Percentiles rank a stretch among this genome's conserved stretches.
Evolutionary conservation across 306 rosid species (phyloP).

Genomic region (Oxytropis ochrocephala): DNA sequence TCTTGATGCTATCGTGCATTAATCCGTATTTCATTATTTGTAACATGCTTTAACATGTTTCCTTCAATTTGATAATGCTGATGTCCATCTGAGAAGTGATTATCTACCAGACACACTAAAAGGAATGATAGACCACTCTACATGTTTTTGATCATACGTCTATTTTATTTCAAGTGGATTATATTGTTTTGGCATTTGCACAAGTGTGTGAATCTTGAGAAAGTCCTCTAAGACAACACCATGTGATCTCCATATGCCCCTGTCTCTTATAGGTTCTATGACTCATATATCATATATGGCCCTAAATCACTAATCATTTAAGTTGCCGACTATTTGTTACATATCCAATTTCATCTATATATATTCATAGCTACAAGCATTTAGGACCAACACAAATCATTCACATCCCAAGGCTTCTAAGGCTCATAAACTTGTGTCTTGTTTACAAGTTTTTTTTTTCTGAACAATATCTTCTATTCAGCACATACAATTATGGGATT

Average conservation of each 20-base stretch:
- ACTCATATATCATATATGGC: background rate
- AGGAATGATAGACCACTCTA: background rate
- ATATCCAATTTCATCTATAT: constrained; percentile 21
- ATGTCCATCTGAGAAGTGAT: background rate
- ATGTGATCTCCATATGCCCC: constrained; percentile 19
- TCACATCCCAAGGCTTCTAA: background rate
- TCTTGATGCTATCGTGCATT: background rate
- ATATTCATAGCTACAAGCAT: background rate
- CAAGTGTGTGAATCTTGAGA: background rate
- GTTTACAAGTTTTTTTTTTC: background rate
- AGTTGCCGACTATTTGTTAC: background rate
- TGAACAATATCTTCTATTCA: background rate
- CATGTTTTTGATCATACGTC: background rate
- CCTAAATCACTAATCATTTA: background rate
- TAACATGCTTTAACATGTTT: background rate
- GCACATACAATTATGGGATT: constrained; percentile 14
- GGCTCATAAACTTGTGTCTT: background rate
- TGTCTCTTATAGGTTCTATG: constrained; percentile 4
- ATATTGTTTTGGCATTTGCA: background rate
- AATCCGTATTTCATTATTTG: too few relatives aligned
- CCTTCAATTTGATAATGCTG: background rate
- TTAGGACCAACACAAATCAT: constrained; percentile 7
- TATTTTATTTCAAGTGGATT: background rate
- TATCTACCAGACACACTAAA: background rate
- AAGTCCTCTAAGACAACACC: constrained; percentile 24